phyloP scores from a whole-genome alignment of 2,329 filamentous ascomycete species.

The Ophiostoma sp. region DNA sequence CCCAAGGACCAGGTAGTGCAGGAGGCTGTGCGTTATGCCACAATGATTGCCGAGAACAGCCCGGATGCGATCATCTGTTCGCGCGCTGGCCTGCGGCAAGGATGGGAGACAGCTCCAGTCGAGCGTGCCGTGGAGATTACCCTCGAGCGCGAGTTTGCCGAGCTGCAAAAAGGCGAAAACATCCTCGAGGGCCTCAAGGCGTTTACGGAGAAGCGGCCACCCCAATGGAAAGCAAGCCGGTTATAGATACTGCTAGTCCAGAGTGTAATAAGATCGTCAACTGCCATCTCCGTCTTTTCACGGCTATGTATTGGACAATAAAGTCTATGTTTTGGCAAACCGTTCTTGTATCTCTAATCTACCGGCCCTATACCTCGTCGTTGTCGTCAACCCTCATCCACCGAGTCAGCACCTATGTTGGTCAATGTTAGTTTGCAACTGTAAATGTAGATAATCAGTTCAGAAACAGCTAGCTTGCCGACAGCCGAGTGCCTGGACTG shows the following conservation, averaged over 20 bases:
- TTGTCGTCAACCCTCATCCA: too few species aligned
- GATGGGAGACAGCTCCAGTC: slow-evolving; percentile 54
- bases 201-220: slow-evolving; percentile 29
- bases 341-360: too few species aligned
- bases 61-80: slow-evolving; percentile 71
- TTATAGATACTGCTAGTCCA: slow-evolving; percentile 22
- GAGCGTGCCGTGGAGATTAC: slow-evolving; percentile 28
- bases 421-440: too few species aligned
- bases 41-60: slow-evolving; percentile 58
- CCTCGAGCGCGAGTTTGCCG: slow-evolving; percentile 28
- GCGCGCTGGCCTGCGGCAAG: slow-evolving; percentile 62
- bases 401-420: too few species aligned
- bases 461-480: too few species aligned
- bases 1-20: slow-evolving; percentile 44
- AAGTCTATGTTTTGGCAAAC: too few species aligned
- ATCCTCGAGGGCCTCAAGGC: slow-evolving; percentile 31
- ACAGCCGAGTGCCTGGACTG: too few species aligned
- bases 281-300: too few species aligned
- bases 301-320: too few species aligned
- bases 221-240: slow-evolving; percentile 29
- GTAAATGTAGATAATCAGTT: too few species aligned
- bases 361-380: too few species aligned
- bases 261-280: too few species aligned
- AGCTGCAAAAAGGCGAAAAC: slow-evolving; percentile 27
- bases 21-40: slow-evolving; percentile 57